Percentiles rank a stretch among this genome's conserved stretches.
These are phyloP conservation scores for Gaertneriomyces sp. DNA, from an alignment of 192 early-diverging fungal species.

Conservation along the genomic window DNA sequence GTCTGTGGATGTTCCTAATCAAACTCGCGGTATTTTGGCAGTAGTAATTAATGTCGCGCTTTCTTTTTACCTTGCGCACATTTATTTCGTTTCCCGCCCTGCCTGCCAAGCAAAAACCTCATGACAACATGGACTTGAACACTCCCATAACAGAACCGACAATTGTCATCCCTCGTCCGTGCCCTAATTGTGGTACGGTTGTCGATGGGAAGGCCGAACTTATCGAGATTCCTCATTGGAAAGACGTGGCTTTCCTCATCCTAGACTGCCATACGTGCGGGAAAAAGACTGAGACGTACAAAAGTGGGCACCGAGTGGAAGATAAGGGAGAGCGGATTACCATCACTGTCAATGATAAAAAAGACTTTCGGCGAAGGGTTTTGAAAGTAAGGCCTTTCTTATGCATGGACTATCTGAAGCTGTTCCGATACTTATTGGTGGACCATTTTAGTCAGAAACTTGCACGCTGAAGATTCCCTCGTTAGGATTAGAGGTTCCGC, in stretches of 20 bases:
- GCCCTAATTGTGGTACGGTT: conserved; percentile 8
- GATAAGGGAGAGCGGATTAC: conserved; percentile 13
- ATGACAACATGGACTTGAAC: too few relatives aligned
- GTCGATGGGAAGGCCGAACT: conserved; percentile 16
- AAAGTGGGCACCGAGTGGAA: conserved; percentile 19
- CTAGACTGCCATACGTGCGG: conserved; percentile 19
- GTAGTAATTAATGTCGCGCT: too few relatives aligned
- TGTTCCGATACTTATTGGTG: neutral
- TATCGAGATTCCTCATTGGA: conserved; percentile 17
- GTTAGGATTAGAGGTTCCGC: conserved; percentile 14
- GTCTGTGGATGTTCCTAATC: too few relatives aligned
- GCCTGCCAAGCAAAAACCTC: too few relatives aligned
- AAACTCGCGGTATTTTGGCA: too few relatives aligned
- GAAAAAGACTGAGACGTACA: conserved; percentile 13
- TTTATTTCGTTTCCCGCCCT: too few relatives aligned
- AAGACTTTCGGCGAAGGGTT: neutral
- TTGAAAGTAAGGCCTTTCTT: conserved; percentile 9
- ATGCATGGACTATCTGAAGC: neutral
- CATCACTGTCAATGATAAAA: conserved; percentile 3
- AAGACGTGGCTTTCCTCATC: conserved; percentile 17
- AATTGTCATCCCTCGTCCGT: conserved; percentile 13
- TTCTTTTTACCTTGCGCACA: too few relatives aligned
- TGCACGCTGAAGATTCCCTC: conserved; percentile 21
- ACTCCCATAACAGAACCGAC: too few relatives aligned
- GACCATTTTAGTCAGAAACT: conserved; percentile 7